phyloP scores from a whole-genome alignment of 805 yeast genomes.

The Monosporozyma aquatica region DNA sequence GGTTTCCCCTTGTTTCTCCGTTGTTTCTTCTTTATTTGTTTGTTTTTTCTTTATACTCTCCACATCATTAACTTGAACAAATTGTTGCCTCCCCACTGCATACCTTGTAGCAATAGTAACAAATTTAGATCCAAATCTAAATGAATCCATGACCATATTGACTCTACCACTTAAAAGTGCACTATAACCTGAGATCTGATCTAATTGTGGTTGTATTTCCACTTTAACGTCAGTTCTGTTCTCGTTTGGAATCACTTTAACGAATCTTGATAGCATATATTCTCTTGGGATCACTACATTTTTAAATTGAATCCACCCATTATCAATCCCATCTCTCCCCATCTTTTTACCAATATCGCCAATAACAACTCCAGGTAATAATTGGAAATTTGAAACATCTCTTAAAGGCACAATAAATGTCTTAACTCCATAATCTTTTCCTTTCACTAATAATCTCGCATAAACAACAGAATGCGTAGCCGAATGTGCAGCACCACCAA shows the following conservation, averaged over 20 bases:
- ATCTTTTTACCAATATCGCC: constrained; percentile 94
- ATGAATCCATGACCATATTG: constrained; percentile 79
- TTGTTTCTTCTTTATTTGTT: no score
- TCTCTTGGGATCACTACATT: constrained; percentile 76
- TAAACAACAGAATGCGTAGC: constrained; percentile 81
- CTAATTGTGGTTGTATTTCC: constrained; percentile 55
- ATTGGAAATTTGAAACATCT: constrained; percentile 53
- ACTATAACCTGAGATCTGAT: constrained; percentile 73
- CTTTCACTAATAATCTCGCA: constrained; percentile 74
- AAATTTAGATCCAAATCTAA: constrained; percentile 69
- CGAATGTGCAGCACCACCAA: constrained; percentile 95
- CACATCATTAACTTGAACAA: constrained; percentile 28
- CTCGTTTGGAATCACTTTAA: constrained; percentile 58
- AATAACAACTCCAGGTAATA: constrained; percentile 69
- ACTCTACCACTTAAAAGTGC: constrained; percentile 86
- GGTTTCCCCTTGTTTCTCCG: constrained; percentile 34
- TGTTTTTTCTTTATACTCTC: no score
- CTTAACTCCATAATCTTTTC: constrained; percentile 85
- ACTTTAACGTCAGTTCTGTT: constrained; percentile 43
- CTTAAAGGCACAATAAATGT: constrained; percentile 87
- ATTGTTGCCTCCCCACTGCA: constrained; percentile 85
- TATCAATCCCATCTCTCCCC: constrained; percentile 94
- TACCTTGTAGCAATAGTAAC: constrained; percentile 80
- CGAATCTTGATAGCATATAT: constrained; percentile 73
- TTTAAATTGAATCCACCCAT: constrained; percentile 92